A percentile compares a stretch with the other conserved stretches of the same genome.
phyloP scores from a whole-genome alignment of 1,284 basidiomycete species.

The Heterobasidion parviporum region DNA sequence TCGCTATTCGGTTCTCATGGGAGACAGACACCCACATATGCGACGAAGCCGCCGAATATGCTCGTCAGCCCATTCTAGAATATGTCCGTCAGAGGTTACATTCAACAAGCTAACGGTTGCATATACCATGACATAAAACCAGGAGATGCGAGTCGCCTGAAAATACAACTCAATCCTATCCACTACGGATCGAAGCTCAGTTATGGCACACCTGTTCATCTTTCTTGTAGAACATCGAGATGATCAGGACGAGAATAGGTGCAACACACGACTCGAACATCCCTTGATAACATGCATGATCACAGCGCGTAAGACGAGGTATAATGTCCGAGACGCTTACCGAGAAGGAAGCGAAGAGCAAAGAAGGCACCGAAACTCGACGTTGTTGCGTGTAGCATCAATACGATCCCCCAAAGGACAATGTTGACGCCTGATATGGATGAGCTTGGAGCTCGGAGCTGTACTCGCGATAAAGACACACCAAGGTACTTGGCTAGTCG shows the following conservation, averaged over 20 bases:
- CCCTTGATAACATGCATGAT: conserved; percentile 25
- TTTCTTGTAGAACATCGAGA: conserved; percentile 67
- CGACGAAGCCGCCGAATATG: conserved; percentile 60
- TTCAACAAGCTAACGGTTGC: background rate
- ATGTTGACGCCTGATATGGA: conserved; percentile 42
- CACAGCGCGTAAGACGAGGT: background rate
- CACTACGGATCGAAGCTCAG: background rate
- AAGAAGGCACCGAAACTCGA: conserved; percentile 55
- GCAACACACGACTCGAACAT: conserved; percentile 62
- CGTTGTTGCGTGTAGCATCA: conserved; percentile 54
- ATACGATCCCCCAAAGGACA: conserved; percentile 49
- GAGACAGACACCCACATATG: conserved; percentile 36
- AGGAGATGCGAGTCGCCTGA: conserved; percentile 50
- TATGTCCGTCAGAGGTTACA: background rate
- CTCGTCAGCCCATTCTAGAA: conserved; percentile 49
- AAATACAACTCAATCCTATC: background rate
- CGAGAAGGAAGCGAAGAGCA: conserved; percentile 51
- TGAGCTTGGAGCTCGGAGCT: background rate
- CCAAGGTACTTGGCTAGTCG: conserved; percentile 57
- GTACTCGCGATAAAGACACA: conserved; percentile 13
- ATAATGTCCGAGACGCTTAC: conserved; percentile 18
- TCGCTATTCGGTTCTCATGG: background rate
- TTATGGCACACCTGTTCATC: conserved; percentile 43
- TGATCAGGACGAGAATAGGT: conserved; percentile 53
- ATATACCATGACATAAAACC: conserved; percentile 61